Evolutionary conservation across 495 filamentous ascomycete species (phyloP).

Genomic region (Lophium mytilinum): DNA sequence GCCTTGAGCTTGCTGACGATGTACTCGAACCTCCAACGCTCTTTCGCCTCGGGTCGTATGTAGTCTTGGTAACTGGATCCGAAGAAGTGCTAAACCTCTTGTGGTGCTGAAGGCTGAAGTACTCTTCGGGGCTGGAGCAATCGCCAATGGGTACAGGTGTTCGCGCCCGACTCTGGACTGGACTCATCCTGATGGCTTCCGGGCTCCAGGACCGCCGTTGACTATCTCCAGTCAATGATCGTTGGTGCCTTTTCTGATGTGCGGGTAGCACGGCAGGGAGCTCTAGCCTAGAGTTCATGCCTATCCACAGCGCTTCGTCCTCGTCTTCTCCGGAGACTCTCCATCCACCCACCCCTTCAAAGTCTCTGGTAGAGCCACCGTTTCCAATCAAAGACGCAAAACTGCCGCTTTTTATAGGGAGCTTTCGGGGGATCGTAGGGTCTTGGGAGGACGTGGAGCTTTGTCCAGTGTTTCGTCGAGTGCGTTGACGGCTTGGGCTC

Average conservation of each 20-base stretch:
- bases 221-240: constrained; percentile 21
- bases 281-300: constrained; percentile 64
- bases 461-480: constrained; percentile 15
- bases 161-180: constrained; percentile 25
- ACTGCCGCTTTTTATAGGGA: constrained; percentile 22
- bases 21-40: constrained; percentile 15
- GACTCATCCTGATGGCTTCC: constrained; percentile 20
- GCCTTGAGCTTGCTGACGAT: constrained; percentile 9
- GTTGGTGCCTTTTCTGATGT: constrained; percentile 10
- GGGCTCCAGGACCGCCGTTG: constrained; percentile 19
- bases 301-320: constrained; percentile 63
- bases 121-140: not conserved
- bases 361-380: constrained; percentile 53
- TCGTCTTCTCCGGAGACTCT: constrained; percentile 44
- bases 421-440: not conserved
- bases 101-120: constrained; percentile 13
- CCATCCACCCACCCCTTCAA: constrained; percentile 83
- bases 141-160: constrained; percentile 15
- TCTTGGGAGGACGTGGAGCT: constrained; percentile 20
- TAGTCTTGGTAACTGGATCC: constrained; percentile 3
- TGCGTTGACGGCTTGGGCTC: constrained; percentile 8
- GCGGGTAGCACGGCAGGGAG: constrained; percentile 40
- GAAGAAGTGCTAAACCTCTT: constrained; percentile 10
- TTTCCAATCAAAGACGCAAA: constrained; percentile 23
- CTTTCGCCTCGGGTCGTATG: constrained; percentile 10